Evolutionary conservation across 495 filamentous ascomycete species (phyloP).

Genomic region (Podospora appendiculata): DNA sequence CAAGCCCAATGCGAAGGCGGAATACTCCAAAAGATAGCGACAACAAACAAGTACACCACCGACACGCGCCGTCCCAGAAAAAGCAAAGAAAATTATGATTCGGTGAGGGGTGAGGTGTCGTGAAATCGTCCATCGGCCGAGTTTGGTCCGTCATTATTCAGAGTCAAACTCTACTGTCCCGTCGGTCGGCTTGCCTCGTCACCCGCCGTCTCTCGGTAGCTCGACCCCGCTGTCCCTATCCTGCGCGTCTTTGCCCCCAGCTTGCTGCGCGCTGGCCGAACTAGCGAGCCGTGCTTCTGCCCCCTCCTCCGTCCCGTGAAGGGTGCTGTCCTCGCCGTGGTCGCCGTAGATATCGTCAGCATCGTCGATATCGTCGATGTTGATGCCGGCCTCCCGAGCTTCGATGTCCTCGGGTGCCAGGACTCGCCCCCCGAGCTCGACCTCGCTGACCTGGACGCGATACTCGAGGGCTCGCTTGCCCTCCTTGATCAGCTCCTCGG

Average conservation of each 20-base stretch:
- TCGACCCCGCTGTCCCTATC: conserved; percentile 50
- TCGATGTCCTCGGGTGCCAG: conserved; percentile 44
- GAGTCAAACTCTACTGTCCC: not conserved
- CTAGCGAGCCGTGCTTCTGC: conserved; percentile 3
- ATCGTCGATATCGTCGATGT: conserved; percentile 25
- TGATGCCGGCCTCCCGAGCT: conserved; percentile 42
- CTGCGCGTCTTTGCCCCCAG: conserved; percentile 31
- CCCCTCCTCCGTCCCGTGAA: conserved; percentile 13
- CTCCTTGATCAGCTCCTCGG: conserved; percentile 82
- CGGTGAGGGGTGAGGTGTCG: conserved; percentile 18
- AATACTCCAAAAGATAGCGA: too few relatives aligned
- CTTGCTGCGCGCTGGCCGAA: not conserved
- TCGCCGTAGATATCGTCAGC: conserved; percentile 1
- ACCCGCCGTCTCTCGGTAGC: conserved; percentile 29
- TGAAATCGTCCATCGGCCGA: not conserved
- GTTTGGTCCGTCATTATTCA: not conserved
- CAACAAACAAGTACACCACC: too few relatives aligned
- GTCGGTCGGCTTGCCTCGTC: not conserved
- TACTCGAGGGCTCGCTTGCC: conserved; percentile 82
- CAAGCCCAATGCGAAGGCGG: too few relatives aligned
- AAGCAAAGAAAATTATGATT: not conserved
- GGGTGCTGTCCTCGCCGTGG: conserved; percentile 13
- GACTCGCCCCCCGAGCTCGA: conserved; percentile 77
- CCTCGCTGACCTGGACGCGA: conserved; percentile 62
- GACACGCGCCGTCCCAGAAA: not conserved